Base-by-base conservation (phyloP, 164 flowering plant genomes). In the Pachysandra terminalis region DNA sequence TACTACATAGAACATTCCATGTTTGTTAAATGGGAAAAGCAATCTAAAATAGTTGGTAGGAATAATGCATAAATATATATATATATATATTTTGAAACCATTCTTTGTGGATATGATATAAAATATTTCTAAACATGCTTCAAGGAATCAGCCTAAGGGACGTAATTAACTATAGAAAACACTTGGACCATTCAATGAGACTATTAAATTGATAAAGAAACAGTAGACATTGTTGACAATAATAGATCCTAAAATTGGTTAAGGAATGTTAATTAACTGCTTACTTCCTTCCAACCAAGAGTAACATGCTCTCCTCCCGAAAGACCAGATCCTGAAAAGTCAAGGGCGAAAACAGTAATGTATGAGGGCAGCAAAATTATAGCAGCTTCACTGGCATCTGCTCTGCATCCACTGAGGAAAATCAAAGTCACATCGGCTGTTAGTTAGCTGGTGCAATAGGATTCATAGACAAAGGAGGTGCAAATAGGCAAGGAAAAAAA, bases 301-400 rank as follows among this genome's bases (percentile, higher is more conserved):
- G 89, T 86, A 65, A 92, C 99, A 80, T 92, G 88, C 53, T 95
- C 96, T 71, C 99, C 99, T 54, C 87, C 97, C 26, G 99, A 95
- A 53, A 95, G 83, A 61, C 99, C 99, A 69, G 99, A 95, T 58
- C 99, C 99, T 14, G 99, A 86, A 73, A 95, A 95, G 82, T 95
- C 99, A 69, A 95, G 85, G 68, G 97, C 66, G 71, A 95, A 95
- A 64, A 95, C 96, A 37, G 99, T 89, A 67, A 92, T 92, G 72
- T 88, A 86, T 69, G 94, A 90, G 25, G 97, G 99, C 64, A 95
- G 86, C 80, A 95, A 84, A 66, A 95, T 86, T 23, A 88, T 86
- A 48, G 97, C 99, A 74, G 96, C 99, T 81, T 95, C 99, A 82
- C 97, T 90, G 55, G 93, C 99, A 82, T 95, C 99, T 56, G 93